These are phyloP conservation scores for Cajanus cajan DNA, from an alignment of 306 rosid species.

Conservation along the genomic window DNA sequence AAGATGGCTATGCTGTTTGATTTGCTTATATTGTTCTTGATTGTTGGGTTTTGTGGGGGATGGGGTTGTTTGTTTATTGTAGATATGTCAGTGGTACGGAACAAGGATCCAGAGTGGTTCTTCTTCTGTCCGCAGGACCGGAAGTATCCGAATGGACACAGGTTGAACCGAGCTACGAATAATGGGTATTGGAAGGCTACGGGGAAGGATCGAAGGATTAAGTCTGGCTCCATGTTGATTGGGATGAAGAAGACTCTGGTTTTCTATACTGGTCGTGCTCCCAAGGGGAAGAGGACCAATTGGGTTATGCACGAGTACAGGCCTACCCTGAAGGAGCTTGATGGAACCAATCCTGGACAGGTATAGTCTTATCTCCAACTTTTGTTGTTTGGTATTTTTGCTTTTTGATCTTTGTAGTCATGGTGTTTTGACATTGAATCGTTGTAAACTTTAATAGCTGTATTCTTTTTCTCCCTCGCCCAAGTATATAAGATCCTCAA, in stretches of 20 bases:
- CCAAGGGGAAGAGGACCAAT: slow-evolving; percentile 81
- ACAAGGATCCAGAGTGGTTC: slow-evolving; percentile 95
- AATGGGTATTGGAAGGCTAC: slow-evolving; percentile 98
- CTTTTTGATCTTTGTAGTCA: not conserved
- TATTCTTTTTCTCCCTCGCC: not conserved
- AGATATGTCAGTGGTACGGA: slow-evolving; percentile 72
- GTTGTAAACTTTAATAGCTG: not conserved
- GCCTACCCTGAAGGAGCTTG: slow-evolving; percentile 74
- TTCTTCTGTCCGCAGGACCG: slow-evolving; percentile 96
- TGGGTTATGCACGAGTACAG: slow-evolving; percentile 99
- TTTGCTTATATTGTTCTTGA: slow-evolving; percentile 6
- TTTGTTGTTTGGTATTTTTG: not conserved
- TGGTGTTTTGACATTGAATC: not conserved
- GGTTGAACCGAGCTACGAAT: slow-evolving; percentile 83
- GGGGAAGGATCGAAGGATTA: slow-evolving; percentile 88
- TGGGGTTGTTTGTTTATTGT: slow-evolving; percentile 21
- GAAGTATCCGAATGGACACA: slow-evolving; percentile 87
- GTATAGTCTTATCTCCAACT: slow-evolving; percentile 37
- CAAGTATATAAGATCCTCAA: not conserved
- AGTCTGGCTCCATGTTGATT: slow-evolving; percentile 65
- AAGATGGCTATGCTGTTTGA: slow-evolving; percentile 13
- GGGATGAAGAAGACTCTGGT: slow-evolving; percentile 99
- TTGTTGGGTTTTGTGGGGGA: not conserved
- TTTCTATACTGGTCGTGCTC: slow-evolving; percentile 92
- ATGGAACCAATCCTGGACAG: slow-evolving; percentile 98